phyloP scores from a whole-genome alignment of 768 basidiomycete species.

The Rhizopogon sp. region DNA sequence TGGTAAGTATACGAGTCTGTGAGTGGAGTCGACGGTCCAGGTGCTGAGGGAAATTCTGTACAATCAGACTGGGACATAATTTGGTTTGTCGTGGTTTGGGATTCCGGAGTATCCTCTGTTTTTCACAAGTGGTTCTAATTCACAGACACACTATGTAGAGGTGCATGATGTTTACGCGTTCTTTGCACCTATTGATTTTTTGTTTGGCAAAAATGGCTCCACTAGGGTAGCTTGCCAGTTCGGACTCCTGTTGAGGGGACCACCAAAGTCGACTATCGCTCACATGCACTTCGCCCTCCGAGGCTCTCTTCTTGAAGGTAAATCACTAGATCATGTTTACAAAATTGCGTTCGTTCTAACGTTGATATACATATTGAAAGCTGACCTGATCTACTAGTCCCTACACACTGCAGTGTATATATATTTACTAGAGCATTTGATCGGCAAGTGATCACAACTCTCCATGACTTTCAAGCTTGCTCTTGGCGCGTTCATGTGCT shows the following conservation, averaged over 20 bases:
- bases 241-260: too few species aligned
- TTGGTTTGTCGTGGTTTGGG: background rate
- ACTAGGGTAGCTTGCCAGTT: too few species aligned
- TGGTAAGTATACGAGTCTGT: conserved; percentile 75
- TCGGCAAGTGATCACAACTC: conserved; percentile 8
- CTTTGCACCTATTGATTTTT: background rate
- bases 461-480: conserved; percentile 9
- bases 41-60: conserved; percentile 47
- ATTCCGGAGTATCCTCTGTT: background rate
- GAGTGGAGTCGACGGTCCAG: conserved; percentile 52
- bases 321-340: too few species aligned
- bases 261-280: too few species aligned
- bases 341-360: background rate
- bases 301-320: too few species aligned
- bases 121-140: background rate
- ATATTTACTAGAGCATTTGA: too few species aligned
- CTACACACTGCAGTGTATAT: background rate
- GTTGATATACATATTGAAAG: too few species aligned
- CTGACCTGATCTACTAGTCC: background rate
- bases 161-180: background rate
- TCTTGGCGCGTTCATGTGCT: conserved; percentile 12
- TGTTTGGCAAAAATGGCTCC: background rate
- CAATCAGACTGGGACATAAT: background rate
- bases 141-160: background rate
- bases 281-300: too few species aligned